Conservation (phyloP, 306 rosid genomes). For the Quercus rubra region DNA sequence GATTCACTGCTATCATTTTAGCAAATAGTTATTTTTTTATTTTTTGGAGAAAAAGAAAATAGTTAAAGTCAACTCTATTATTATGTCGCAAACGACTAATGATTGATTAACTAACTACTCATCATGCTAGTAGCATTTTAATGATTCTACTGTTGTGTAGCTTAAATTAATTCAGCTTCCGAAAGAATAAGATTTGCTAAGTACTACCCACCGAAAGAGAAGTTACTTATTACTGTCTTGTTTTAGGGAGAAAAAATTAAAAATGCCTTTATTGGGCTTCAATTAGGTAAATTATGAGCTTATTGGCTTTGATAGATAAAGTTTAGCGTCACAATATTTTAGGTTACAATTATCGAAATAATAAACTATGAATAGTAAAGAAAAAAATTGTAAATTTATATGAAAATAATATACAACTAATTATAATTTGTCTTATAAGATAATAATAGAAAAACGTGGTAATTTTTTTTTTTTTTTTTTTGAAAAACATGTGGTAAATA, state of each 20-base stretch:
- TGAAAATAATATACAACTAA: fast-evolving
- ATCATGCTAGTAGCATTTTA: background rate
- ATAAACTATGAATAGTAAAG: too few relatives aligned
- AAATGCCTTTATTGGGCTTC: background rate
- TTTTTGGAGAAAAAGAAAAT: too few relatives aligned
- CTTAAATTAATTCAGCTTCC: background rate
- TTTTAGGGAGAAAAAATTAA: background rate
- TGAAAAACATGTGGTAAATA: too few relatives aligned
- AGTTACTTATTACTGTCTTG: background rate
- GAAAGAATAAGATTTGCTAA: background rate
- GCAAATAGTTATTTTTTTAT: too few relatives aligned
- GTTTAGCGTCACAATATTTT: too few relatives aligned
- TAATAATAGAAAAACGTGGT: too few relatives aligned
- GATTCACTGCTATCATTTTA: background rate
- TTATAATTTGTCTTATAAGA: too few relatives aligned
- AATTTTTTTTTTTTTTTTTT: too few relatives aligned
- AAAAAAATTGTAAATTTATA: too few relatives aligned
- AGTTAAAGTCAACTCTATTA: background rate
- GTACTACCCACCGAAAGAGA: too few relatives aligned
- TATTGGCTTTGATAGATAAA: too few relatives aligned
- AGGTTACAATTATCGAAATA: too few relatives aligned
- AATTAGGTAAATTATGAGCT: background rate
- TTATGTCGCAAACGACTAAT: background rate
- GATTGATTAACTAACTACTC: background rate
- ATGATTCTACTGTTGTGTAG: background rate